Percentiles rank a stretch among this genome's conserved stretches.
These are phyloP conservation scores for Phytophthora agathidicida DNA, from an alignment of 352 stramenopile species.

Conservation along the genomic window DNA sequence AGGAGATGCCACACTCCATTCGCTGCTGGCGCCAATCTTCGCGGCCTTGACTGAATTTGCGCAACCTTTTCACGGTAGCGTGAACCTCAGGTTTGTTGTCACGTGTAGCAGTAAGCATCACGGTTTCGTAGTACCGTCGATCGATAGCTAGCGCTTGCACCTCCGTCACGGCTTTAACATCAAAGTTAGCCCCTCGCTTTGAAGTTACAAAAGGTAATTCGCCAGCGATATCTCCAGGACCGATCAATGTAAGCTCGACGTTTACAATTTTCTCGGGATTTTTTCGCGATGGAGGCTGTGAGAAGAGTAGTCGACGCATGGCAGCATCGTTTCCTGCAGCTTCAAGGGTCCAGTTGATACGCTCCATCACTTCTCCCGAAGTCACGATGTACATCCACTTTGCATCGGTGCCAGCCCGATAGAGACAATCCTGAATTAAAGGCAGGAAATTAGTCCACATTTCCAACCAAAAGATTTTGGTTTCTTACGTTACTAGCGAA, in stretches of 20 bases:
- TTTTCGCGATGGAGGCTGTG: slow-evolving; percentile 32
- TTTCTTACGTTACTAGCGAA: slow-evolving; percentile 64
- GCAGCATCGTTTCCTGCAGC: slow-evolving; percentile 19
- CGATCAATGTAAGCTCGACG: slow-evolving; percentile 67
- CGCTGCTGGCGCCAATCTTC: slow-evolving; percentile 79
- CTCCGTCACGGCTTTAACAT: slow-evolving; percentile 72
- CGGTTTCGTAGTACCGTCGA: slow-evolving; percentile 63
- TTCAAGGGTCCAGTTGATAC: slow-evolving; percentile 62
- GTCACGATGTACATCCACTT: slow-evolving; percentile 83
- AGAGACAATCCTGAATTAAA: slow-evolving; percentile 63
- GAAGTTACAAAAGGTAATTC: slow-evolving; percentile 65
- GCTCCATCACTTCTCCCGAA: slow-evolving; percentile 69
- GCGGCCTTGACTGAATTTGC: slow-evolving; percentile 53
- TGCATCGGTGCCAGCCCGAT: slow-evolving; percentile 61
- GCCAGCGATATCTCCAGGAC: slow-evolving; percentile 61
- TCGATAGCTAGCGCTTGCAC: slow-evolving; percentile 71
- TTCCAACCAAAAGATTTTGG: background rate
- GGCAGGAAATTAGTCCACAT: background rate
- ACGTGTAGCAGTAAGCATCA: slow-evolving; percentile 52
- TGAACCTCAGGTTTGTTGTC: slow-evolving; percentile 50
- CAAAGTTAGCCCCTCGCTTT: slow-evolving; percentile 55
- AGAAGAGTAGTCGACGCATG: slow-evolving; percentile 31
- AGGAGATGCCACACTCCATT: slow-evolving; percentile 68
- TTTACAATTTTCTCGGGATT: slow-evolving; percentile 75
- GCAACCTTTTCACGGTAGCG: slow-evolving; percentile 49